Base-by-base conservation (phyloP, 2,329 filamentous ascomycete species). In the Penicillium sp. region DNA sequence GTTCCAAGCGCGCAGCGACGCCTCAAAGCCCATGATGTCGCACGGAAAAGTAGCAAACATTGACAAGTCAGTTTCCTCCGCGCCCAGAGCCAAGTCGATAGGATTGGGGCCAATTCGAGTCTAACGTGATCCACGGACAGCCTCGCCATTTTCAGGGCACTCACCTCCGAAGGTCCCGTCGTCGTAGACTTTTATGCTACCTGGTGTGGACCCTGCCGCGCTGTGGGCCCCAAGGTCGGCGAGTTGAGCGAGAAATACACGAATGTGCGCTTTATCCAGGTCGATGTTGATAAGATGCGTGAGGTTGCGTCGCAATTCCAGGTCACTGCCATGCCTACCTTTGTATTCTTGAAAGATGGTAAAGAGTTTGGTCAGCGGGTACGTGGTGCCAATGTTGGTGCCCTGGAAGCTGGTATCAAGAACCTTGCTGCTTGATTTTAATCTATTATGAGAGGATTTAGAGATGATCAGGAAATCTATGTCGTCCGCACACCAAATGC, bases 121-220 rank as follows among this genome's bases (percentile, higher is more conserved):
- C 49, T 53, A 52, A 50, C 13, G 10, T 26, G 15, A 8, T 31
- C 39, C 15, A 54, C 51, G 53, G 85, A 82, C 62, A 84, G 81
- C 70, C 70, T 77, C 42, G 84, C 84, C 49, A 90, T 84, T 71
- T 77, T 85, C 59, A 72, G 75, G 34, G 81, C 81, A 49, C 47
- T 65, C 53, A 71, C 74, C 50, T 74, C 79, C 51, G 70, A 79
- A 58, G 72, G 69, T 24, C 76, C 90, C 58, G 73, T 76, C 49
- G 71, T 81, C 50, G 72, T 79, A 63, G 79, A 81, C 66, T 80
- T 79, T 73, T 79, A 77, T 65, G 79, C 79, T 13, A 76, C 77
- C 57, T 83, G 81, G 80, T 82, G 81, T 65, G 80, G 80, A 2
- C 81, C 81, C 26, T 83, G 81, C 74, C 80, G 80, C 63, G 72